Evolutionary conservation across 2,329 filamentous ascomycete species (phyloP).

Genomic region (Fusarium chuoi): DNA sequence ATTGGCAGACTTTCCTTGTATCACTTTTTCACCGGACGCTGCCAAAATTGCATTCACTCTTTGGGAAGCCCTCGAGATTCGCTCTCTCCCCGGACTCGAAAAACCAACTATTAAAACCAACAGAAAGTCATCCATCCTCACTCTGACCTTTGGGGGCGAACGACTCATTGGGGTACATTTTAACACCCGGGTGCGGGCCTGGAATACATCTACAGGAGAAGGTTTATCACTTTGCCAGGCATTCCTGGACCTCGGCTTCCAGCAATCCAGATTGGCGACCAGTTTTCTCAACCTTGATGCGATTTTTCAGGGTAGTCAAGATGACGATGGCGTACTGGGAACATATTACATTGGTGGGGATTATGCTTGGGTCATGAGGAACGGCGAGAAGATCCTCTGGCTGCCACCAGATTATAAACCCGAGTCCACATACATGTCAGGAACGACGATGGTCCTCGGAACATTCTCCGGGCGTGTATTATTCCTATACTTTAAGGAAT

Average conservation of each 20-base stretch:
- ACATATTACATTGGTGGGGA: not conserved
- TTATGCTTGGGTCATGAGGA: not conserved
- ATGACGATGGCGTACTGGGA: not conserved
- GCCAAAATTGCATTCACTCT: not conserved
- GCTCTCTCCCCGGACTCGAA: not conserved
- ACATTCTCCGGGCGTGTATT: not conserved
- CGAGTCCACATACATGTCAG: fast-evolving
- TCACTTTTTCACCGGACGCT: not conserved
- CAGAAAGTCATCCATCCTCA: fast-evolving
- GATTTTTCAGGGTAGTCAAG: fast-evolving
- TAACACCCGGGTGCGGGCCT: not conserved
- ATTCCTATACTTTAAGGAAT: not conserved
- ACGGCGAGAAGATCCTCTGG: not conserved
- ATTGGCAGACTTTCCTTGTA: fast-evolving
- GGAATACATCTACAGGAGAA: not conserved
- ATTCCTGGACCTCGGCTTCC: not conserved
- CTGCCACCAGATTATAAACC: not conserved
- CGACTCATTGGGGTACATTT: not conserved
- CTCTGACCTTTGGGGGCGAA: not conserved
- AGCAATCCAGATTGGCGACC: fast-evolving
- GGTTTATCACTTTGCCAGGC: not conserved
- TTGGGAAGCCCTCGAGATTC: not conserved
- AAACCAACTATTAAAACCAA: not conserved
- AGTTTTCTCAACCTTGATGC: not conserved
- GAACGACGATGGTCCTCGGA: not conserved